Percentiles rank a stretch among this genome's conserved stretches.
These are phyloP conservation scores for Pichia deserticola DNA, from an alignment of 805 yeast genomes.

Conservation along the genomic window DNA sequence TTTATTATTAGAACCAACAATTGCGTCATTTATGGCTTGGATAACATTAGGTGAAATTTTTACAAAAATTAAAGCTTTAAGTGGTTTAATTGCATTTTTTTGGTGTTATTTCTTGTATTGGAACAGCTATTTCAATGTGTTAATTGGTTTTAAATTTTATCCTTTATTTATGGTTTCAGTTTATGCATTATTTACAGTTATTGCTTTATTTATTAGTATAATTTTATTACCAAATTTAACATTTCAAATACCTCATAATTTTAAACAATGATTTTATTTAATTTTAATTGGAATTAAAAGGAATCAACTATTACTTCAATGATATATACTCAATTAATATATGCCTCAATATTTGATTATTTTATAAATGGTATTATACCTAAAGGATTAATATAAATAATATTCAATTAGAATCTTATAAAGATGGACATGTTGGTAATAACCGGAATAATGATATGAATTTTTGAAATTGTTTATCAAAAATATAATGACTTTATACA, in stretches of 20 bases:
- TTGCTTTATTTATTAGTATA: constrained; percentile 48
- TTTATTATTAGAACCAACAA: constrained; percentile 69
- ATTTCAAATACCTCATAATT: constrained; percentile 52
- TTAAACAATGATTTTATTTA: constrained; percentile 60
- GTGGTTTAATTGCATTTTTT: constrained; percentile 57
- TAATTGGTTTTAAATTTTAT: constrained; percentile 71
- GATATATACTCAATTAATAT: constrained; percentile 69
- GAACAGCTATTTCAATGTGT: constrained; percentile 64
- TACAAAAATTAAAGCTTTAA: constrained; percentile 57
- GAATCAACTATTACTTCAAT: constrained; percentile 73
- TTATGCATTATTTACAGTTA: constrained; percentile 55
- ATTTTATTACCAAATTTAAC: constrained; percentile 48
- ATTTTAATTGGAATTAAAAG: constrained; percentile 50
- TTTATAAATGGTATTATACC: constrained; percentile 70
- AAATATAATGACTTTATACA: no score
- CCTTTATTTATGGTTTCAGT: constrained; percentile 74
- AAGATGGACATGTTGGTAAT: no score
- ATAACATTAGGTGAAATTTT: constrained; percentile 57
- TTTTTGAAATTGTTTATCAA: no score
- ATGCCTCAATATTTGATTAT: constrained; percentile 71
- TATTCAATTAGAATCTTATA: no score
- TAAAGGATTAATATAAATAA: constrained; percentile 33
- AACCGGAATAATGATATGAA: no score
- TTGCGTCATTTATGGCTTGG: constrained; percentile 71
- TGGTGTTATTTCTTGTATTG: constrained; percentile 72